These are phyloP conservation scores for Perkinsela sp. DNA, from an alignment of 208 protist genomes.

Conservation along the genomic window DNA sequence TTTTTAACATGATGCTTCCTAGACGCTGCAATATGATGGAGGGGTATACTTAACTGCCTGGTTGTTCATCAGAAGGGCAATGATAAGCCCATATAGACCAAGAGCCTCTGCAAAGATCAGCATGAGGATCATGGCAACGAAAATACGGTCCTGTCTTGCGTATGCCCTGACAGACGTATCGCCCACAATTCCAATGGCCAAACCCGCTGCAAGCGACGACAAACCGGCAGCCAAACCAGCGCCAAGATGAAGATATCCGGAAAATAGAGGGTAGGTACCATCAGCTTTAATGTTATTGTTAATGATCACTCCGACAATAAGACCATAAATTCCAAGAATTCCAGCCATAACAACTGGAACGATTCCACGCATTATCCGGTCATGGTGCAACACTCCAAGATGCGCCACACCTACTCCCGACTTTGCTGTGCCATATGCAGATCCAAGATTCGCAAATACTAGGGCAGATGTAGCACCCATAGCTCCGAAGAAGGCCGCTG, in stretches of 20 bases:
- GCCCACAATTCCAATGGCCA: slow-evolving; percentile 96
- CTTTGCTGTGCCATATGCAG: slow-evolving; percentile 92
- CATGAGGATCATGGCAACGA: slow-evolving; percentile 97
- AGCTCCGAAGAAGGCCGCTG: slow-evolving; percentile 76
- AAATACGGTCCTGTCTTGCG: slow-evolving; percentile 84
- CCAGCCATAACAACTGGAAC: slow-evolving; percentile 72
- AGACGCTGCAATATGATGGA: not conserved
- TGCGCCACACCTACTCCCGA: slow-evolving; percentile 81
- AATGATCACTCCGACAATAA: slow-evolving; percentile 94
- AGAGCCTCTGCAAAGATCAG: slow-evolving; percentile 97
- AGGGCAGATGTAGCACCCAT: slow-evolving; percentile 72
- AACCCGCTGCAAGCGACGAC: slow-evolving; percentile 77
- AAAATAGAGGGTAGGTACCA: slow-evolving; percentile 25
- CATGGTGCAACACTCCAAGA: slow-evolving; percentile 80
- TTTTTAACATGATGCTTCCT: no score
- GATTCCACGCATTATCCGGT: slow-evolving; percentile 75
- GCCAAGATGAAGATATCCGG: slow-evolving; percentile 50
- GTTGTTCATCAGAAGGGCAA: slow-evolving; percentile 78
- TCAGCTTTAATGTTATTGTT: slow-evolving; percentile 47
- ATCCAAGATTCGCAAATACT: slow-evolving; percentile 75
- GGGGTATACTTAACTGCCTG: slow-evolving; percentile 26
- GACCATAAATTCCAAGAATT: slow-evolving; percentile 97
- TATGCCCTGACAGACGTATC: slow-evolving; percentile 69
- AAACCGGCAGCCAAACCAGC: slow-evolving; percentile 76
- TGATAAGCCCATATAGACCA: slow-evolving; percentile 94